A percentile compares a stretch with the other conserved stretches of the same genome.
Conservation (phyloP, 2,329 filamentous ascomycete genomes). For the Escovopsis sp. region DNA sequence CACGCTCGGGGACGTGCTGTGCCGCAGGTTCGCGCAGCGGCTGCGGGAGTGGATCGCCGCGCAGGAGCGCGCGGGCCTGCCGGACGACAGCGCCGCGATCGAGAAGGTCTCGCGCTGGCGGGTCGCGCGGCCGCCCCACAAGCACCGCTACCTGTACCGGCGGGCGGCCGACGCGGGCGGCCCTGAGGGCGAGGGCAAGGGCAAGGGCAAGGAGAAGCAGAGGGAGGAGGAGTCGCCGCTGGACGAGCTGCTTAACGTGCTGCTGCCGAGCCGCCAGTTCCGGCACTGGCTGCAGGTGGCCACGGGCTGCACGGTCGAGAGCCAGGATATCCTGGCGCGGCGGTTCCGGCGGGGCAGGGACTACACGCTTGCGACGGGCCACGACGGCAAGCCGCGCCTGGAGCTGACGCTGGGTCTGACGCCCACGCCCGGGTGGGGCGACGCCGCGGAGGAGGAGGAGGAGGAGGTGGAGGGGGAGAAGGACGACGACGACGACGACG, state of each 20-base stretch:
- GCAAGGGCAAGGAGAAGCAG: slow-evolving; percentile 20
- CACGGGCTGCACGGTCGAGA: slow-evolving; percentile 59
- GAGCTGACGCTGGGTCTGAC: slow-evolving; percentile 84
- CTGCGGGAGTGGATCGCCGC: slow-evolving; percentile 58
- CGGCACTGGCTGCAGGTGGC: slow-evolving; percentile 77
- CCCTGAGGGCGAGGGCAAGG: too few species aligned
- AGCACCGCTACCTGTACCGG: slow-evolving; percentile 82
- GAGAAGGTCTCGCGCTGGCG: slow-evolving; percentile 49
- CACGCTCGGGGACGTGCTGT: slow-evolving; percentile 64
- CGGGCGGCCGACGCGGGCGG: slow-evolving; percentile 36
- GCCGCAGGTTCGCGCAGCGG: slow-evolving; percentile 57
- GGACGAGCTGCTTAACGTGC: slow-evolving; percentile 62
- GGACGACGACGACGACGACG: too few species aligned
- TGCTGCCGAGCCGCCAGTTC: slow-evolving; percentile 77
- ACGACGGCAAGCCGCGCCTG: slow-evolving; percentile 61
- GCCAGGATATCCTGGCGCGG: slow-evolving; percentile 65
- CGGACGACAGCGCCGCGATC: slow-evolving; percentile 36
- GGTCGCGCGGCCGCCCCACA: slow-evolving; percentile 80
- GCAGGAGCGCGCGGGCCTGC: slow-evolving; percentile 38
- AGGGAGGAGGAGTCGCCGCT: slow-evolving; percentile 41
- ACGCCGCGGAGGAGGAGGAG: slow-evolving; percentile 38
- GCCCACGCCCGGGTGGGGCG: slow-evolving; percentile 73
- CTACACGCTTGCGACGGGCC: slow-evolving; percentile 83
- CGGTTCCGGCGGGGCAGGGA: slow-evolving; percentile 78
- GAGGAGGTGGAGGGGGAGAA: slow-evolving; percentile 22